Evolutionary conservation across 176 grass and related monocot species (phyloP), one percentile per base, ranked within the genome.

Genomic region (Echinochloa phyllopogon): DNA sequence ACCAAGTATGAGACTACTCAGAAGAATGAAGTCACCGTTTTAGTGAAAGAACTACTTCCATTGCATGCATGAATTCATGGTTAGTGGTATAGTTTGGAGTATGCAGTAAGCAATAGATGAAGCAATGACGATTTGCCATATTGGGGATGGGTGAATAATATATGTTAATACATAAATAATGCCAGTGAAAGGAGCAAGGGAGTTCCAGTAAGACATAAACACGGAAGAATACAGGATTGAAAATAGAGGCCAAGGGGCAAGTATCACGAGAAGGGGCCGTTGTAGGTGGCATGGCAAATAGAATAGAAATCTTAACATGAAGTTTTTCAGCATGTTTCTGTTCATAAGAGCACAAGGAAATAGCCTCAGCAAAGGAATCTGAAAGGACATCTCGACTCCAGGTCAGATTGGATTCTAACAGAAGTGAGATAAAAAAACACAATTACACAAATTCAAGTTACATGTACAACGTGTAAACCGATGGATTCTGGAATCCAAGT

Each of bases 101-200:
- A 57, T 53, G 16, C n/a, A 68, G 0, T 63, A 69, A 51, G 58
- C 65, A 50, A 10, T 64, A 41, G 8, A 83, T 40, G 81, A 61
- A 83, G 50, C 27, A 65, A 45, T 49, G 44, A 6, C 1, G 2
- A 29, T 49, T 69, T 49, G 11, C 43, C 6, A 5, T 9, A 16
- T 15, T 3, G 18, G 29, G 24, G 24, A 33, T 66, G 1, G 9
- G 16, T 52, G 16, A 55, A 52, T 68, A 42, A 4, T 1, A 45
- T 77, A 37, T 16, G 43, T 41, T 68, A 42, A 4, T 1, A 45
- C 68, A 37, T 16, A 78, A 78, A 40, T 24, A 33, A 70, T 15
- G 14, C 2, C 2, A 39, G 6, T 65, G 63, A 66, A 33, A 66
- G 7, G 16, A 58, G 17, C 20, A 66, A 33, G 39, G 7, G 16